phyloP scores from a whole-genome alignment of 2,329 filamentous ascomycete species.

The Chaetomiaceae sp. region DNA sequence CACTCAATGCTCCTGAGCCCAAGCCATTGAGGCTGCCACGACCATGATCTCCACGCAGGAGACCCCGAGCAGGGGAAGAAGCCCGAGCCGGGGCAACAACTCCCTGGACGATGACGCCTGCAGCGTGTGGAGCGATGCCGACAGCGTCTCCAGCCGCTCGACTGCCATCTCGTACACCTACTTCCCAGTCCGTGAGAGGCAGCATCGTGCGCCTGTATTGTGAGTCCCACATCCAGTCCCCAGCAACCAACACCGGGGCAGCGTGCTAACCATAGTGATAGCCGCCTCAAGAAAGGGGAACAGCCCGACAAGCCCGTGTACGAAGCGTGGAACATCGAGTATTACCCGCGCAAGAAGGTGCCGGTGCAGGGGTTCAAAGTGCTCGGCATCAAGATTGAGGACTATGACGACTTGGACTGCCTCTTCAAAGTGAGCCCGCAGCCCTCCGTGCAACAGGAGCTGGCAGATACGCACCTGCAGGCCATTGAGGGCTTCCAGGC shows the following conservation, averaged over 20 bases:
- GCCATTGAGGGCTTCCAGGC: slow-evolving; percentile 23
- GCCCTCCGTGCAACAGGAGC: slow-evolving; percentile 24
- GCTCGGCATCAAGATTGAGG: slow-evolving; percentile 19
- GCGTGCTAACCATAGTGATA: slow-evolving; percentile 3
- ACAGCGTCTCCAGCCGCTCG: slow-evolving; percentile 10
- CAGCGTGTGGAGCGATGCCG: slow-evolving; percentile 16
- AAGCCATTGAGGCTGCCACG: background rate
- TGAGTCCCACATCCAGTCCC: background rate
- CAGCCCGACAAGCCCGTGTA: slow-evolving; percentile 23
- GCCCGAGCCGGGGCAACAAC: background rate
- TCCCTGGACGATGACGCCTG: slow-evolving; percentile 9
- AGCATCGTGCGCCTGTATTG: slow-evolving; percentile 8
- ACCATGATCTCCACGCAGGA: slow-evolving; percentile 6
- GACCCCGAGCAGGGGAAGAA: background rate
- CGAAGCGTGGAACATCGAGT: slow-evolving; percentile 28
- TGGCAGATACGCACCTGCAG: slow-evolving; percentile 23
- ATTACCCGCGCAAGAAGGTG: slow-evolving; percentile 14
- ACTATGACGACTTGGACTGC: slow-evolving; percentile 6
- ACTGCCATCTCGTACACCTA: slow-evolving; percentile 8
- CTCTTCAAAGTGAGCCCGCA: slow-evolving; percentile 5
- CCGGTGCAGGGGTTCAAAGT: slow-evolving; percentile 14
- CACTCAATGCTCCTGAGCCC: background rate
- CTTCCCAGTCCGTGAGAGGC: background rate
- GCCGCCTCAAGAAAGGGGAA: slow-evolving; percentile 21
- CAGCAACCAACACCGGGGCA: background rate